Evolutionary conservation across 345 rosid genomes (phyloP).

Genomic region (Moringa oleifera): DNA sequence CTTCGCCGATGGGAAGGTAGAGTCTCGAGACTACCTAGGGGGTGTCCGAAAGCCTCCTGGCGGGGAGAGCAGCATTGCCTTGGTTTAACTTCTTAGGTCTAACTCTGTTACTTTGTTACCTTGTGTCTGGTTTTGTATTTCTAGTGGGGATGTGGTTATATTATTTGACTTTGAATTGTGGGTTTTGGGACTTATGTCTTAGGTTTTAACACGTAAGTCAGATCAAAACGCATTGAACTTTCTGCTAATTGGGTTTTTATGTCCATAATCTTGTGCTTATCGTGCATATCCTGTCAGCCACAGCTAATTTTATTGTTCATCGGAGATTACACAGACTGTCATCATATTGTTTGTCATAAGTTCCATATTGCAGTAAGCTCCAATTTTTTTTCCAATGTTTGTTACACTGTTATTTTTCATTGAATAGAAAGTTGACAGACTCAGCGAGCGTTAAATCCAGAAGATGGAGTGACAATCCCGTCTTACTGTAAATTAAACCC

Average conservation of each 20-base stretch:
- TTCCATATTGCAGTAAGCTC: too few species aligned
- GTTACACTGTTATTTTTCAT: too few species aligned
- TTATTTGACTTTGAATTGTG: slow-evolving; percentile 35
- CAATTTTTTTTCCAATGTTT: too few species aligned
- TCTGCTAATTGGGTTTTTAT: slow-evolving; percentile 36
- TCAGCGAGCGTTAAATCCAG: too few species aligned
- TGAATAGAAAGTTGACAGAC: too few species aligned
- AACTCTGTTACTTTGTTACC: slow-evolving; percentile 25
- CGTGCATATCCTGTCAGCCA: slow-evolving; percentile 13
- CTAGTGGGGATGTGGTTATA: slow-evolving; percentile 34
- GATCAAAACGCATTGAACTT: slow-evolving; percentile 24
- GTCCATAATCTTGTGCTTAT: slow-evolving; percentile 31
- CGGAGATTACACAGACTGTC: too few species aligned
- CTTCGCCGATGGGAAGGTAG: slow-evolving; percentile 85
- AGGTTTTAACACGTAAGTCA: slow-evolving; percentile 30
- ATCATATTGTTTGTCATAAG: too few species aligned
- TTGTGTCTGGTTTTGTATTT: slow-evolving; percentile 26
- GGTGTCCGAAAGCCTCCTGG: slow-evolving; percentile 99
- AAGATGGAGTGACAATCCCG: too few species aligned
- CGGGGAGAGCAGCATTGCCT: slow-evolving; percentile 90
- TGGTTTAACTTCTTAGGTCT: slow-evolving; percentile 54
- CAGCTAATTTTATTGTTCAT: neutral
- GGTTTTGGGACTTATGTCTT: slow-evolving; percentile 35
- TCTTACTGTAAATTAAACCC: too few species aligned
- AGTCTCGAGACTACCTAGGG: slow-evolving; percentile 82